Base-by-base conservation (phyloP, 2,329 filamentous ascomycete species). In the Albophoma yamanashiensis region DNA sequence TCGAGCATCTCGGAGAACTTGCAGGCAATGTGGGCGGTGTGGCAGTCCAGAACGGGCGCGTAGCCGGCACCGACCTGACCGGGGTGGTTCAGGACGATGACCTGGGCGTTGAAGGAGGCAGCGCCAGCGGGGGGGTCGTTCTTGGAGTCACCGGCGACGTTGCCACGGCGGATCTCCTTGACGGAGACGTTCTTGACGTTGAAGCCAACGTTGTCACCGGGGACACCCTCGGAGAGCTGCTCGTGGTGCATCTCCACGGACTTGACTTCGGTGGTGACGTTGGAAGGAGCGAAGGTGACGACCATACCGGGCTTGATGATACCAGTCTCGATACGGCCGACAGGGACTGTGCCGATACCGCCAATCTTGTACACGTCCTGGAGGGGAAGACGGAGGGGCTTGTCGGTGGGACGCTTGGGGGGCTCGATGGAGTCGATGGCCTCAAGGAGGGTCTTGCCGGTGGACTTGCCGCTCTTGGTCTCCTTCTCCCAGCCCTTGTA, bases 101-200 rank as follows among this genome's bases (percentile, higher is more conserved):
- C 94, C 89, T 99, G 94, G 78, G 94, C 94, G 80, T 91, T 95
- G 92, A 99, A 99, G 75, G 89, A 92, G 74, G 93, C 92, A 75
- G 86, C 87, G 75, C 85, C 94, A 77, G 82, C 78, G 68, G 94
- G 91, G 73, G 94, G 94, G 84, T 99, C 94, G 86, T 96, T 95
- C 92, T 99, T 99, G 87, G 91, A 93, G 91, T 99, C 94, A 91
- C 92, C 91, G 75, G 90, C 90, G 73, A 99, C 94, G 89, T 99
- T 97, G 77, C 94, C 94, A 96, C 94, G 94, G 82, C 94, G 94
- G 77, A 99, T 96, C 80, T 99, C 94, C 92, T 99, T 99, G 84
- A 99, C 94, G 81, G 94, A 97, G 75, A 99, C 94, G 94, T 99
- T 99, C 92, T 99, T 99, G 84, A 99, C 93, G 91, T 99, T 99